A percentile compares a stretch with the other conserved stretches of the same genome.
These are phyloP conservation scores for Phytophthora sp. DNA, from an alignment of 352 stramenopile species.

Conservation along the genomic window DNA sequence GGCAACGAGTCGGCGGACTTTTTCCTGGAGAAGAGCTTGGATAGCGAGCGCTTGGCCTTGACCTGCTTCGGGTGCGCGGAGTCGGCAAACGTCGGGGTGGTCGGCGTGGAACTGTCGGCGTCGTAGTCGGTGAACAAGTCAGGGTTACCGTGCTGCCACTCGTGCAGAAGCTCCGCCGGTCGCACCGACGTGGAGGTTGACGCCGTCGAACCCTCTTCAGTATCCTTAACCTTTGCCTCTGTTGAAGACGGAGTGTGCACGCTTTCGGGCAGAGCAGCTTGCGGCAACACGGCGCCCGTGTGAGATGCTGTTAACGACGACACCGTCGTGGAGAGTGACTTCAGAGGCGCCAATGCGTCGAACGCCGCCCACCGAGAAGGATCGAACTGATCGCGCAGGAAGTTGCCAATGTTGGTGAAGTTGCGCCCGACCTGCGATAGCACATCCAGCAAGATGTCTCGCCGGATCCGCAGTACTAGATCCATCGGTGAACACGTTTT, in stretches of 20 bases:
- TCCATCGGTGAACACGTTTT: constrained; percentile 85
- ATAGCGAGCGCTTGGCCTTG: constrained; percentile 34
- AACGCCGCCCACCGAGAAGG: constrained; percentile 70
- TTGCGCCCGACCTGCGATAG: constrained; percentile 86
- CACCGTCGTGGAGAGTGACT: constrained; percentile 44
- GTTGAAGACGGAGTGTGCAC: neutral
- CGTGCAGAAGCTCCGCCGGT: constrained; percentile 9
- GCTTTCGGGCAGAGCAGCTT: neutral
- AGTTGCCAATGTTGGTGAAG: constrained; percentile 87
- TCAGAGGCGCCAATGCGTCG: constrained; percentile 68
- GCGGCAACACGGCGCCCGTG: constrained; percentile 18
- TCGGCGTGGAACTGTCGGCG: constrained; percentile 16
- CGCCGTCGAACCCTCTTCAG: neutral
- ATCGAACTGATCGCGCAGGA: constrained; percentile 83
- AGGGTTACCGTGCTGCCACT: neutral
- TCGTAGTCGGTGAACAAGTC: constrained; percentile 13
- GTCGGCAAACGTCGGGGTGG: constrained; percentile 15
- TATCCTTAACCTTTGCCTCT: constrained; percentile 6
- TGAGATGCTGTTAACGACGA: constrained; percentile 29
- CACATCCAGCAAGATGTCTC: constrained; percentile 83
- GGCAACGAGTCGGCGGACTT: constrained; percentile 27
- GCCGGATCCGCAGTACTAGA: constrained; percentile 72
- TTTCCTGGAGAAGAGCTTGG: constrained; percentile 42
- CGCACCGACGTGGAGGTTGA: constrained; percentile 2
- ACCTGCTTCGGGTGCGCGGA: constrained; percentile 3